Base-by-base conservation (phyloP, 1,284 basidiomycete genomes). In the Anthracocystis panici-leucophaei region DNA sequence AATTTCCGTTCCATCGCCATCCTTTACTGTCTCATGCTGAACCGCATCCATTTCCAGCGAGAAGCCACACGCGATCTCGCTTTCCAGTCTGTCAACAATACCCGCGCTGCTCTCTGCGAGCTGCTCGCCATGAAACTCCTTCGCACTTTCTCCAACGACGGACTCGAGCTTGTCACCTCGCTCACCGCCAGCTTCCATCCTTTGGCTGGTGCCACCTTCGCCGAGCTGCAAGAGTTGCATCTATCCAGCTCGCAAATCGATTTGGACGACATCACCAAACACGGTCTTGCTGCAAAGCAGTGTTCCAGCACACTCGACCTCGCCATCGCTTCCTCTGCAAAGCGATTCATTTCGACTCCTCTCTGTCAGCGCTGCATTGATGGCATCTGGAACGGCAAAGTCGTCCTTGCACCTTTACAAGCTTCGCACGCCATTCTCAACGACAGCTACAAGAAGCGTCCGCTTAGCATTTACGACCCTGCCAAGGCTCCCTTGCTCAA, bases 381-480 rank as follows among this genome's bases (percentile, higher is more conserved):
- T 56, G 75, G 78, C 12, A 82, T 82, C 52, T 82, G 78, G 78
- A 44, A 66, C 29, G 81, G 81, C 29, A 76, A 72, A 25, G 79
- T 82, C 4, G 81, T 82, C 9, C 49, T 82, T 0, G 75, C 74
- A 1, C 69, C 69, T 6, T 57, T 71, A 46, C 64, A 77, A 35
- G 74, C 79, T 5, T 67, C 64, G 10, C 81, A 82, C 51, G 79
- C 81, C 41, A 75, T 82, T 49, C 55, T 80, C 27, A 70, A 73
- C 49, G 81, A 96, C 92, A 95, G 92, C 41, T 97, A 97, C 87
- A 97, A 97, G 87, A 90, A 91, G 56, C 93, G 90, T 35, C 94
- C 95, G 1, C 90, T 97, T 40, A 93, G 95, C 85, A 92, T 96
- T 80, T 97, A 97, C 85, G 94, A 97, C 82, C 95, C 95, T 1